Evolutionary conservation across 495 filamentous ascomycete genomes (phyloP).

Genomic region (Cryomyces minteri): DNA sequence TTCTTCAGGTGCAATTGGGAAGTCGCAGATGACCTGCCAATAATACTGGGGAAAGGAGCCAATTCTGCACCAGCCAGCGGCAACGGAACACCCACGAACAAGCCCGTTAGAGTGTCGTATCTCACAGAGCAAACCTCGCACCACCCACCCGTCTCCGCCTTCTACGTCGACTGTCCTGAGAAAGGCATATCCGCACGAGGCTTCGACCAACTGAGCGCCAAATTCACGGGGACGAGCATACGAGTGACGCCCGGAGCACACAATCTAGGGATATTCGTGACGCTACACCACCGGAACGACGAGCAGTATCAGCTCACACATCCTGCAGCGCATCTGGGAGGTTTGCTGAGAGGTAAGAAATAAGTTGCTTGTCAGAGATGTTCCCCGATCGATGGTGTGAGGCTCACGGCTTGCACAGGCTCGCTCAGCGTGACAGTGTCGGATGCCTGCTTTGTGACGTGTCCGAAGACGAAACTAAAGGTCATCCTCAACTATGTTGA

Average conservation of each 20-base stretch:
- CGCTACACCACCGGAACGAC: slow-evolving; percentile 54
- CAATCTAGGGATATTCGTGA: slow-evolving; percentile 92
- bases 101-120: slow-evolving; percentile 63
- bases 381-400: not conserved
- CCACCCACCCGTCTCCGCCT: slow-evolving; percentile 92
- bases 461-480: slow-evolving; percentile 72
- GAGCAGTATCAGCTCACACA: slow-evolving; percentile 93
- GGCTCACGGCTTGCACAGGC: slow-evolving; percentile 5
- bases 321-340: slow-evolving; percentile 81
- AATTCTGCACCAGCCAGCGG: not conserved
- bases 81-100: slow-evolving; percentile 18
- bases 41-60: not conserved
- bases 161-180: slow-evolving; percentile 82
- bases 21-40: slow-evolving; percentile 38
- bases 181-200: slow-evolving; percentile 78
- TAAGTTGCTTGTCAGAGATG: not conserved
- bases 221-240: slow-evolving; percentile 91
- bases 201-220: slow-evolving; percentile 90
- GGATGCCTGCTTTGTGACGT: slow-evolving; percentile 72
- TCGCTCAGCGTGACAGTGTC: slow-evolving; percentile 69
- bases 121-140: slow-evolving; percentile 97
- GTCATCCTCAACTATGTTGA: slow-evolving; percentile 82
- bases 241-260: slow-evolving; percentile 80
- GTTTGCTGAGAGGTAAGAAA: slow-evolving; percentile 51
- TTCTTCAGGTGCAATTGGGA: slow-evolving; percentile 99